Evolutionary conservation across 805 yeast species (phyloP).

Genomic region (Candida michaelii): DNA sequence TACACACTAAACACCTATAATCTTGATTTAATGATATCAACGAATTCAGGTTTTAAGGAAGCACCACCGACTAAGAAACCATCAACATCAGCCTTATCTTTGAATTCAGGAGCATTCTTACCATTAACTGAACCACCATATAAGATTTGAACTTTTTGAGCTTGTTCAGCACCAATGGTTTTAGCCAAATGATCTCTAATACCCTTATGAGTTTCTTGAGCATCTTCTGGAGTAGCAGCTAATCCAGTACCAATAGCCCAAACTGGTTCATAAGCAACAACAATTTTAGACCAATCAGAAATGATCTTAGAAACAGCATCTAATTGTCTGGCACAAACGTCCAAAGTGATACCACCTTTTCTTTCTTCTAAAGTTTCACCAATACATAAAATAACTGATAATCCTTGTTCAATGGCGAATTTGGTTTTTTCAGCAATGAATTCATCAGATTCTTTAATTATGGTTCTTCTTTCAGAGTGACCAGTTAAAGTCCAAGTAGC

Average conservation of each 20-base stretch:
- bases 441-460: slow-evolving; percentile 87
- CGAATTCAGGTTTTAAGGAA: slow-evolving; percentile 95
- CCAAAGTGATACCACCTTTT: slow-evolving; percentile 81
- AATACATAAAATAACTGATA: slow-evolving; percentile 91
- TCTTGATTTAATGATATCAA: slow-evolving; percentile 93
- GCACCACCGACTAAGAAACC: slow-evolving; percentile 99
- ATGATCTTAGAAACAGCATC: slow-evolving; percentile 81
- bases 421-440: slow-evolving; percentile 91
- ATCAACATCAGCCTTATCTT: slow-evolving; percentile 90
- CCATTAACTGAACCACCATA: slow-evolving; percentile 99
- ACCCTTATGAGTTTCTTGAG: slow-evolving; percentile 88
- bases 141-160: slow-evolving; percentile 80
- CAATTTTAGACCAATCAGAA: slow-evolving; percentile 87
- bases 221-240: slow-evolving; percentile 98
- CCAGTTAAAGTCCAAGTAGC: slow-evolving; percentile 95
- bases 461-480: slow-evolving; percentile 97
- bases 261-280: slow-evolving; percentile 98
- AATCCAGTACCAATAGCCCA: slow-evolving; percentile 99
- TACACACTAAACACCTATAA: too few relatives aligned
- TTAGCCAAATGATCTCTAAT: slow-evolving; percentile 81
- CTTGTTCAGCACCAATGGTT: slow-evolving; percentile 75
- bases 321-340: slow-evolving; percentile 86
- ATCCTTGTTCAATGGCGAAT: slow-evolving; percentile 87
- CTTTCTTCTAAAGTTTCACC: slow-evolving; percentile 98
- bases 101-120: slow-evolving; percentile 85